Conservation (phyloP, 1,284 basidiomycete genomes). For the Fomitiporia mediterranea region DNA sequence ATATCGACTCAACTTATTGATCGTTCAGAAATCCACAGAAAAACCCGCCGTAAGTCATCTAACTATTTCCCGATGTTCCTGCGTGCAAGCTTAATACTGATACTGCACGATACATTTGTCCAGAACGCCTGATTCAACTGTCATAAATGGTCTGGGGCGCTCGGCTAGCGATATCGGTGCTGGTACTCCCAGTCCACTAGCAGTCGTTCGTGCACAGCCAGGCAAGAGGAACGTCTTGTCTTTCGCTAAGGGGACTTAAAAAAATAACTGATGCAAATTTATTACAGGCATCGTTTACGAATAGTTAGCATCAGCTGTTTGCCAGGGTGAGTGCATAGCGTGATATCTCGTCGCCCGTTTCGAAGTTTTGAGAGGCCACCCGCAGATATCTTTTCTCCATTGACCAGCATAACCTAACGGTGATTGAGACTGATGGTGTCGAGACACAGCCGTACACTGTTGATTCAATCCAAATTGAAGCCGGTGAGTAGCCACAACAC, state of each 20-base stretch:
- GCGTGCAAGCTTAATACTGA: background rate
- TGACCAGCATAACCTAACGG: slow-evolving; percentile 42
- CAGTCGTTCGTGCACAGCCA: slow-evolving; percentile 28
- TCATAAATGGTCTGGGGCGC: slow-evolving; percentile 49
- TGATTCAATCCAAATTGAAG: slow-evolving; percentile 36
- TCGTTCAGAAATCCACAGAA: slow-evolving; percentile 17
- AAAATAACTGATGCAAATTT: background rate
- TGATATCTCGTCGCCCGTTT: slow-evolving; percentile 6
- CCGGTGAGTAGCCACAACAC: slow-evolving; percentile 22
- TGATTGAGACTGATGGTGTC: slow-evolving; percentile 48
- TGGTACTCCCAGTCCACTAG: slow-evolving; percentile 25
- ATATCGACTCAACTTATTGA: background rate
- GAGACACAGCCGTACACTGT: slow-evolving; percentile 37
- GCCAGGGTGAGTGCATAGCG: slow-evolving; percentile 17
- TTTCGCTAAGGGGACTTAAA: background rate
- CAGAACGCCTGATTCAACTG: slow-evolving; percentile 37
- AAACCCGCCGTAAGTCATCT: slow-evolving; percentile 21
- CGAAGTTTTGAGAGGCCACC: slow-evolving; percentile 33
- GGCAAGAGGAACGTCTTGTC: slow-evolving; percentile 22
- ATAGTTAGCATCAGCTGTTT: slow-evolving; percentile 18
- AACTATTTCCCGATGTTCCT: no score
- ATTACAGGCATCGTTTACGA: slow-evolving; percentile 16
- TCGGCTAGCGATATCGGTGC: slow-evolving; percentile 24
- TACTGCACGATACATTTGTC: background rate
- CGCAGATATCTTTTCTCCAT: slow-evolving; percentile 38